Evolutionary conservation across 2,329 filamentous ascomycete species (phyloP), one percentile per base, ranked within the genome.

Genomic region (Aspergillus hiratsukae): DNA sequence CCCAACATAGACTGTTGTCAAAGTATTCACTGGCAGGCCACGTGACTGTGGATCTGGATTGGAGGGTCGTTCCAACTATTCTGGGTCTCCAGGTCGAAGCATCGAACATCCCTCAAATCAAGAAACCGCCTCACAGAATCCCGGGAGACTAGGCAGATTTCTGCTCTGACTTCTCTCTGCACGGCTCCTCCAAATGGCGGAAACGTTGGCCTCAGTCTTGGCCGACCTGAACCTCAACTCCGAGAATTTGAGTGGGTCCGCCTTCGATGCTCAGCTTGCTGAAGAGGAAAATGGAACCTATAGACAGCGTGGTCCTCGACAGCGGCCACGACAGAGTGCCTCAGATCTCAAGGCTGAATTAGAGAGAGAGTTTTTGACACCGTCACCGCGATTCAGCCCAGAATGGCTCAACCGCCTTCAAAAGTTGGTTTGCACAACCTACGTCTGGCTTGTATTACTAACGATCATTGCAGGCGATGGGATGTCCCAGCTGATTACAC

Each of bases 401-500:
- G 3, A 29, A 43, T 51, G 37, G n/a, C 51, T 46, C 27, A 27
- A 10, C 29, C 29, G 49, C 43, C 43, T 27, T 51, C 50, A 37
- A 37, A 37, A 37, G 31, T 37, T 37, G 17, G 31, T 37, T 6
- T 17, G 17, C 14, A 17, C 31, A 37, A 37, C 31, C 31, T 37
- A 37, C 41, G 41, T 19, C 41, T 45, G 8, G 41, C 14, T 37
- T 17, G 31, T 37, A 51, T 51, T 11, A 19, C 55, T 62, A 49
- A 60, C 40, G 23, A 51, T 53, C 50, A 50, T 25, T 59, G 14
- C 55, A 81, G 80, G 64, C 79, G 86, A 71, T 99, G 93, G 94
- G 90, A 96, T 61, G 82, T 86, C 55, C 84, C 90, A 3, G 83
- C 86, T 40, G 88, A 96, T 66, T 89, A 92, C 70, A 83, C 86